Evolutionary conservation across 23 red algal genomes (phyloP).

Genomic region (Gracilaria gracilis): DNA sequence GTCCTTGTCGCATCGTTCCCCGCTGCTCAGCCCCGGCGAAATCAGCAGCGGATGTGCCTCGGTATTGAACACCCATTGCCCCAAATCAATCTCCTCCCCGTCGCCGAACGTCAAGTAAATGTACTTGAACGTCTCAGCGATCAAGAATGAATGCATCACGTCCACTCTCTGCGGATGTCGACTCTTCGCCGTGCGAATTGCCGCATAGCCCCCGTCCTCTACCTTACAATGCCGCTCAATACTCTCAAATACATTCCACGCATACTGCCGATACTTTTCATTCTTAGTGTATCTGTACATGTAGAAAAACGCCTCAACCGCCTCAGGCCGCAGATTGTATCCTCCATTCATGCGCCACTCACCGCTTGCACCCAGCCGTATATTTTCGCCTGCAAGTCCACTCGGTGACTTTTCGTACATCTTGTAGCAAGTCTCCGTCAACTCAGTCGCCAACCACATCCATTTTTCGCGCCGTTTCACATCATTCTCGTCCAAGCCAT

Average conservation of each 20-base stretch:
- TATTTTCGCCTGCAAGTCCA: constrained; percentile 79
- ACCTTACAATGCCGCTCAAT: constrained; percentile 67
- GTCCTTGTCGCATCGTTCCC: background rate
- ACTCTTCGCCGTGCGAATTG: constrained; percentile 24
- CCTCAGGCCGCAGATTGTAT: constrained; percentile 79
- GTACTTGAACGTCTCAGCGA: constrained; percentile 90
- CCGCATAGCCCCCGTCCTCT: constrained; percentile 40
- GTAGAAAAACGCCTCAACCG: constrained; percentile 86
- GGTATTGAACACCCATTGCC: constrained; percentile 80
- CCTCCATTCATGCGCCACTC: constrained; percentile 64
- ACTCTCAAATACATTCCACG: constrained; percentile 76
- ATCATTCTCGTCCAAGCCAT: constrained; percentile 43
- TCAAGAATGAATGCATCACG: constrained; percentile 63
- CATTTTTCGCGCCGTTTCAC: constrained; percentile 45
- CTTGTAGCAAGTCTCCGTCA: constrained; percentile 76
- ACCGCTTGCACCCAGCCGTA: constrained; percentile 30
- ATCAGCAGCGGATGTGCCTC: constrained; percentile 87
- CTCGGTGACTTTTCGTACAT: constrained; percentile 76
- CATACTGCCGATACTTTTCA: constrained; percentile 78
- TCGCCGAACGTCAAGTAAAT: constrained; percentile 78
- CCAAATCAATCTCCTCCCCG: constrained; percentile 20
- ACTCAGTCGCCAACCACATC: constrained; percentile 53
- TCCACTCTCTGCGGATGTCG: constrained; percentile 48
- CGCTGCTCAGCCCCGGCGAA: constrained; percentile 35
- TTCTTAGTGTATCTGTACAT: constrained; percentile 73